Conservation (phyloP, 2,329 filamentous ascomycete species). For the Nemania sp. region DNA sequence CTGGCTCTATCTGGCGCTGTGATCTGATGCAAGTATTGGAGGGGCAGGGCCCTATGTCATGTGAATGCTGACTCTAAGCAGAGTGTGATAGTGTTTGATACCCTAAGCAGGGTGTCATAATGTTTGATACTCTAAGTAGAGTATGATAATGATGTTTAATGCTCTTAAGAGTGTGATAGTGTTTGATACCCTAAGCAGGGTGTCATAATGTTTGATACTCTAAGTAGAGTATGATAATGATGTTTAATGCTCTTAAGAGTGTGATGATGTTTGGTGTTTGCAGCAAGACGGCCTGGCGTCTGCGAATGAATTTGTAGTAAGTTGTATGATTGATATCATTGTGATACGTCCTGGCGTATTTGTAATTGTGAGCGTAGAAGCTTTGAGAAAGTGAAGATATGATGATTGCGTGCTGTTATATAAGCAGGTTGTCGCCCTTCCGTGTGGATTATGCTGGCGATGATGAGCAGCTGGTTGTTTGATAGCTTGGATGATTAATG, state of each 20-base stretch:
- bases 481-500: too few relatives aligned
- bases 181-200: too few relatives aligned
- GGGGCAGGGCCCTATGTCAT: slow-evolving; percentile 7
- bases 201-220: too few relatives aligned
- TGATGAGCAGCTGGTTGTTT: too few relatives aligned
- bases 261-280: neutral
- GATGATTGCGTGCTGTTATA: neutral
- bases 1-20: neutral
- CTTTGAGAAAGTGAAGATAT: neutral
- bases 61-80: slow-evolving; percentile 8
- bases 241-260: too few relatives aligned
- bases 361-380: neutral
- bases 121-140: too few relatives aligned
- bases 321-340: neutral
- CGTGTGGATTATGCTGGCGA: neutral
- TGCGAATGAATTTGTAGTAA: neutral
- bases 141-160: too few relatives aligned
- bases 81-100: neutral
- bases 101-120: too few relatives aligned
- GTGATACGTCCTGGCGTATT: neutral
- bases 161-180: slow-evolving; percentile 1
- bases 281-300: neutral
- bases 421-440: neutral
- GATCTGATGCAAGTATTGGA: neutral
- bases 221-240: too few relatives aligned